Conservation (phyloP, 805 yeast genomes). For the Candida golubevii region DNA sequence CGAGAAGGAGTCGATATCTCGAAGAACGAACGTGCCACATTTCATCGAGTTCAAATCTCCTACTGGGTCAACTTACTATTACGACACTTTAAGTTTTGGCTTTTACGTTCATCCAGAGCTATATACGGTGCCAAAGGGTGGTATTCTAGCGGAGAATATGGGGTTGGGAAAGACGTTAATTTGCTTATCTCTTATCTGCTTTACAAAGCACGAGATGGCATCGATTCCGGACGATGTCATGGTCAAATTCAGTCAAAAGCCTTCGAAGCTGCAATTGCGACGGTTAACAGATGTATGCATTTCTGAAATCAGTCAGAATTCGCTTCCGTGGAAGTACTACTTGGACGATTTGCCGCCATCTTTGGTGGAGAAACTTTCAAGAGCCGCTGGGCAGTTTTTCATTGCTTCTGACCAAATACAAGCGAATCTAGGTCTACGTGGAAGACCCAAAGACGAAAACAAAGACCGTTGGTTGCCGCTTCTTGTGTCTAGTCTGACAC, state of each 20-base stretch:
- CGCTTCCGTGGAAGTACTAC: slow-evolving; percentile 57
- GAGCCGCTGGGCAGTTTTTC: slow-evolving; percentile 45
- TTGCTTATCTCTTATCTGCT: slow-evolving; percentile 52
- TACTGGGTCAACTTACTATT: slow-evolving; percentile 22
- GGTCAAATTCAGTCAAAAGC: slow-evolving; percentile 3
- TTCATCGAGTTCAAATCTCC: slow-evolving; percentile 24
- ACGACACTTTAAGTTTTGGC: slow-evolving; percentile 30
- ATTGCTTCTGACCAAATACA: slow-evolving; percentile 19
- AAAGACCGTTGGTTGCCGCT: slow-evolving; percentile 22
- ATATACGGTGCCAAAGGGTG: slow-evolving; percentile 52
- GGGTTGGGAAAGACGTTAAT: slow-evolving; percentile 64
- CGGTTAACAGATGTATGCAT: slow-evolving; percentile 40
- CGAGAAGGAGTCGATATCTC: slow-evolving; percentile 42
- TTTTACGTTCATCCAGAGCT: slow-evolving; percentile 37
- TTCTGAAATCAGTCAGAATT: slow-evolving; percentile 38
- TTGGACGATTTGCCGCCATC: slow-evolving; percentile 40
- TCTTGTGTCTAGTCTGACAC: slow-evolving; percentile 48
- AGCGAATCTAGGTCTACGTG: slow-evolving; percentile 17
- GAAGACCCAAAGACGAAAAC: slow-evolving; percentile 6
- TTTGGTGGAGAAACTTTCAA: slow-evolving; percentile 32
- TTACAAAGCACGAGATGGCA: slow-evolving; percentile 51
- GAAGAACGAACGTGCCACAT: slow-evolving; percentile 32
- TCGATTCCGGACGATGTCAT: slow-evolving; percentile 35
- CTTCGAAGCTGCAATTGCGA: neutral
- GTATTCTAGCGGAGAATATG: slow-evolving; percentile 65